phyloP scores from a whole-genome alignment of 495 filamentous ascomycete genomes.

The Xylaria sp. region DNA sequence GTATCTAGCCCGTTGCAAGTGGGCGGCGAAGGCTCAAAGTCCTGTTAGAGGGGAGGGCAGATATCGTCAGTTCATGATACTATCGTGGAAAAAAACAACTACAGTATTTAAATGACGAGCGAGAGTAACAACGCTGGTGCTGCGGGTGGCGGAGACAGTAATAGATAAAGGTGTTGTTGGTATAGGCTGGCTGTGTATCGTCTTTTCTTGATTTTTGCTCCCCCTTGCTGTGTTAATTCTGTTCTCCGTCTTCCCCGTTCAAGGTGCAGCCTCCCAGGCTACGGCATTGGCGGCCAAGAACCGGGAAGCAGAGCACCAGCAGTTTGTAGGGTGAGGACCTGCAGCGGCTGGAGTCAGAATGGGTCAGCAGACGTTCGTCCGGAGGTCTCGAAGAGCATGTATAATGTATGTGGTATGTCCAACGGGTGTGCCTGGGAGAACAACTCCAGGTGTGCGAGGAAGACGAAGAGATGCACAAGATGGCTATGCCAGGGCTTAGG shows the following conservation, averaged over 20 bases:
- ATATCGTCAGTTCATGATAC: constrained; percentile 37
- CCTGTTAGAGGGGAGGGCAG: constrained; percentile 47
- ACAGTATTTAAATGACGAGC: constrained; percentile 24
- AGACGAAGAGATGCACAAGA: constrained; percentile 13
- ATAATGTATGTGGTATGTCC: constrained; percentile 22
- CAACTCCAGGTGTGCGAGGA: constrained; percentile 14
- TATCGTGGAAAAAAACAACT: constrained; percentile 15
- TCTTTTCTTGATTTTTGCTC: background rate
- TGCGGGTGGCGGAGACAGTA: constrained; percentile 6
- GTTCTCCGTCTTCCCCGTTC: constrained; percentile 26
- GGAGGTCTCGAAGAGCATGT: constrained; percentile 11
- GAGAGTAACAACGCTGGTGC: constrained; percentile 2
- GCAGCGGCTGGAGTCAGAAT: constrained; percentile 22
- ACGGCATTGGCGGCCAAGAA: constrained; percentile 28
- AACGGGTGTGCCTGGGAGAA: constrained; percentile 1
- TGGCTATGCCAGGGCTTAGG: background rate
- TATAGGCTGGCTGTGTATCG: background rate
- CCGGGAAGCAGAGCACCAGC: constrained; percentile 12
- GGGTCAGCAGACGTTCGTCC: constrained; percentile 17
- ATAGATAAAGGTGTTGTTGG: constrained; percentile 3
- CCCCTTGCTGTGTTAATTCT: background rate
- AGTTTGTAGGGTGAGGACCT: constrained; percentile 18
- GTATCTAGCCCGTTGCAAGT: constrained; percentile 53
- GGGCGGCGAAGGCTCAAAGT: constrained; percentile 57
- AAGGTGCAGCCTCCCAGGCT: constrained; percentile 28